phyloP scores from a whole-genome alignment of 2,329 filamentous ascomycete genomes.

The Albophoma yamanashiensis region DNA sequence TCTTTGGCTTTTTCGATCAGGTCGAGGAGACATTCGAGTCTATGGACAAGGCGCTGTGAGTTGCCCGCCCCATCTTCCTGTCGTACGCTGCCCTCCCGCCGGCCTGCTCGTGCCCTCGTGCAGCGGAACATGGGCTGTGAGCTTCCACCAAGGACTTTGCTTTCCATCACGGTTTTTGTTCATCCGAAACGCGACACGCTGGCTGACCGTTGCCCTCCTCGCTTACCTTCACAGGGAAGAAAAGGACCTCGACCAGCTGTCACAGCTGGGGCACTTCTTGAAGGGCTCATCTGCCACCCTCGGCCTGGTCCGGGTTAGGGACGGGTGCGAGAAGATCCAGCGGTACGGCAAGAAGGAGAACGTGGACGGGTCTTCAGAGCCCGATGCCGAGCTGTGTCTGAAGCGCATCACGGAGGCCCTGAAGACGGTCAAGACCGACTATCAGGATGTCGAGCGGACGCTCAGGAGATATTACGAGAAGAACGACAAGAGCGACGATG shows the following conservation, averaged over 20 bases:
- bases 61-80: constrained; percentile 6
- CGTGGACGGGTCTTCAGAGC: constrained; percentile 57
- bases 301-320: constrained; percentile 80
- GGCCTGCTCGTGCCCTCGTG: neutral
- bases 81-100: neutral
- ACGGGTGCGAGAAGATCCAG: constrained; percentile 94
- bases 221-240: constrained; percentile 38
- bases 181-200: neutral
- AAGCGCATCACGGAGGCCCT: constrained; percentile 61
- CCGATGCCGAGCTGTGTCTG: constrained; percentile 58
- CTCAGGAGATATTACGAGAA: constrained; percentile 55
- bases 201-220: constrained; percentile 2
- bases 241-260: constrained; percentile 63
- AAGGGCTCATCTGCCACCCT: constrained; percentile 96
- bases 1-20: constrained; percentile 88
- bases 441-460: constrained; percentile 57
- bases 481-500: constrained; percentile 9
- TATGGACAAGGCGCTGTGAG: constrained; percentile 80
- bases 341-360: constrained; percentile 79
- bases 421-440: constrained; percentile 63
- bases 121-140: neutral
- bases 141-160: neutral
- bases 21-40: constrained; percentile 74
- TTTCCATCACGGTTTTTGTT: neutral
- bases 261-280: constrained; percentile 83